phyloP scores from a whole-genome alignment of 306 rosid species.

The Lagenaria siceraria region DNA sequence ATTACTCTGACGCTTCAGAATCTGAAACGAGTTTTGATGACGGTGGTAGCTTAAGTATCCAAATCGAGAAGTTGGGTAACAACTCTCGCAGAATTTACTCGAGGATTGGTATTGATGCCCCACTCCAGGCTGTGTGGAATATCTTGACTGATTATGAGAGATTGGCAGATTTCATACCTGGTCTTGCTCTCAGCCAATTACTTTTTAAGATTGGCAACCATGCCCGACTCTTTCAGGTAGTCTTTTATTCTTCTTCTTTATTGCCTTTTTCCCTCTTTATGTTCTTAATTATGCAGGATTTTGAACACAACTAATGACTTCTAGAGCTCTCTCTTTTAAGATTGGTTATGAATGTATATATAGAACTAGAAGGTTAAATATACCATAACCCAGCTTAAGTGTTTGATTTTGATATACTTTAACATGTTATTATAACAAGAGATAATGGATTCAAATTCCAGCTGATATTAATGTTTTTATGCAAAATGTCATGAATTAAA shows the following conservation, averaged over 20 bases:
- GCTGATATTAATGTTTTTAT: not conserved
- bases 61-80: constrained; percentile 34
- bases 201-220: constrained; percentile 34
- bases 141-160: constrained; percentile 75
- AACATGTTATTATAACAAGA: not conserved
- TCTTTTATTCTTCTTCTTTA: not conserved
- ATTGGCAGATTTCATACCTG: constrained; percentile 75
- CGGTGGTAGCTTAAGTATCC: constrained; percentile 26
- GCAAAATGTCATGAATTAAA: not conserved
- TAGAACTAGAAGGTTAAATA: not conserved
- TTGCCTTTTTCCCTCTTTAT: not conserved
- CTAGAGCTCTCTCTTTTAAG: not conserved
- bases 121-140: constrained; percentile 49
- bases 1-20: not conserved
- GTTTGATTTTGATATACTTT: not conserved
- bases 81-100: constrained; percentile 61
- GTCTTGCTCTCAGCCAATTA: constrained; percentile 56
- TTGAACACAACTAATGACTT: not conserved
- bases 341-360: not conserved
- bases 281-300: not conserved
- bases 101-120: constrained; percentile 35
- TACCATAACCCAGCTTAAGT: not conserved
- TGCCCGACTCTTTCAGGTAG: constrained; percentile 65
- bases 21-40: constrained; percentile 20
- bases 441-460: not conserved